These are phyloP conservation scores for Glycine tomentella DNA, from an alignment of 306 rosid species.

Conservation along the genomic window DNA sequence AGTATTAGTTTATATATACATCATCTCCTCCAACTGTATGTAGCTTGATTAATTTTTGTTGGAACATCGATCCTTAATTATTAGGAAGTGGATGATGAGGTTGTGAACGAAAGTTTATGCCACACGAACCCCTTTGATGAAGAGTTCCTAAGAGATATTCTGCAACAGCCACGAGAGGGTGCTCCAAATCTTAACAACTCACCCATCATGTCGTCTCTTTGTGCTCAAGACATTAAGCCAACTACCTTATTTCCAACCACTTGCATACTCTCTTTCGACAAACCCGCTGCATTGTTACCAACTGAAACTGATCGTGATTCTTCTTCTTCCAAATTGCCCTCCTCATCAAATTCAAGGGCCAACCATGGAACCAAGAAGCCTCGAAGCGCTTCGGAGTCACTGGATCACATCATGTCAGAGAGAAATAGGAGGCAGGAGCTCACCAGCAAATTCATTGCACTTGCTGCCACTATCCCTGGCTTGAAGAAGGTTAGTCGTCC, in stretches of 20 bases:
- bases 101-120: neutral
- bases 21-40: too few relatives aligned
- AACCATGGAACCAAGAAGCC: neutral
- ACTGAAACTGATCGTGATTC: neutral
- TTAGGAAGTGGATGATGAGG: conserved; percentile 32
- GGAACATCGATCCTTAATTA: too few relatives aligned
- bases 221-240: too few relatives aligned
- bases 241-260: neutral
- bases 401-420: conserved; percentile 38
- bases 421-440: conserved; percentile 48
- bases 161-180: conserved; percentile 17
- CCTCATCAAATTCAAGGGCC: neutral
- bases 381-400: conserved; percentile 33
- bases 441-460: conserved; percentile 44
- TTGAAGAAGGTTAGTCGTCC: conserved; percentile 32
- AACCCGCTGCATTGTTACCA: conserved; percentile 38
- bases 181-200: neutral
- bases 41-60: neutral
- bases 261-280: conserved; percentile 38
- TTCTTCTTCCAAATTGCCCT: too few relatives aligned
- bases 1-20: too few relatives aligned
- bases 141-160: conserved; percentile 43
- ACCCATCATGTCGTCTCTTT: neutral
- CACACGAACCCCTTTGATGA: conserved; percentile 28
- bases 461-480: conserved; percentile 47